phyloP scores from a whole-genome alignment of 2,329 filamentous ascomycete genomes.

The Septoria petroselini region DNA sequence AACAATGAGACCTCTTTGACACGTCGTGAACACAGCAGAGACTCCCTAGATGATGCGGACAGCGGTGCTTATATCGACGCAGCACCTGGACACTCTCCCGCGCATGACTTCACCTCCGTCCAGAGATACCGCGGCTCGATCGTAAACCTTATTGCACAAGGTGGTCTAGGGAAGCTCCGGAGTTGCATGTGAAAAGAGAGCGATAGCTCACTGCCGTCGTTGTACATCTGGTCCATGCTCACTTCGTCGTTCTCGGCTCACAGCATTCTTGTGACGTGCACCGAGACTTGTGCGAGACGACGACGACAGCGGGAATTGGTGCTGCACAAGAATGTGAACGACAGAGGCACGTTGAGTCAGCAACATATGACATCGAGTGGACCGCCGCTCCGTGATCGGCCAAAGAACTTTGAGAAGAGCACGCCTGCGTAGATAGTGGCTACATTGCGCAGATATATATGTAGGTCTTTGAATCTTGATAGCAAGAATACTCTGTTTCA shows the following conservation, averaged over 20 bases:
- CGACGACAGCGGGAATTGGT: not conserved
- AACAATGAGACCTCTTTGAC: not conserved
- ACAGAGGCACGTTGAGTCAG: slow-evolving; percentile 2
- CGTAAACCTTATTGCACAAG: slow-evolving; percentile 4
- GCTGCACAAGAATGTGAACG: not conserved
- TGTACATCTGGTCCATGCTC: not conserved
- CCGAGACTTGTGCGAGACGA: slow-evolving; percentile 6
- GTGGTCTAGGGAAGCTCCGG: slow-evolving; percentile 7
- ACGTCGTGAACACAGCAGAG: not conserved
- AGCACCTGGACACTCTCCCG: slow-evolving; percentile 3
- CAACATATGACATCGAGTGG: slow-evolving; percentile 1
- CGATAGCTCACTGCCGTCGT: not conserved
- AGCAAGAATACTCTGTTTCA: not conserved
- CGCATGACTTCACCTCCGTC: slow-evolving; percentile 11
- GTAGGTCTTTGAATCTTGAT: not conserved
- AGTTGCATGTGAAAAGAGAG: slow-evolving; percentile 9
- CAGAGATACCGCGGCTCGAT: slow-evolving; percentile 13
- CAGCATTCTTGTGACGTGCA: not conserved
- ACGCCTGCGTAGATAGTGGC: slow-evolving; percentile 3
- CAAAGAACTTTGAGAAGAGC: not conserved
- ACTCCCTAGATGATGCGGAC: not conserved
- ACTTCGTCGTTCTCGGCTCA: slow-evolving; percentile 6
- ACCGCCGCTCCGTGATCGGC: slow-evolving; percentile 9
- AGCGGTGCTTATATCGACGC: slow-evolving; percentile 8
- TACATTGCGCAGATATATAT: slow-evolving; percentile 4